Base-by-base conservation (phyloP, 164 flowering plant genomes). In the Paratinospora sagittata region DNA sequence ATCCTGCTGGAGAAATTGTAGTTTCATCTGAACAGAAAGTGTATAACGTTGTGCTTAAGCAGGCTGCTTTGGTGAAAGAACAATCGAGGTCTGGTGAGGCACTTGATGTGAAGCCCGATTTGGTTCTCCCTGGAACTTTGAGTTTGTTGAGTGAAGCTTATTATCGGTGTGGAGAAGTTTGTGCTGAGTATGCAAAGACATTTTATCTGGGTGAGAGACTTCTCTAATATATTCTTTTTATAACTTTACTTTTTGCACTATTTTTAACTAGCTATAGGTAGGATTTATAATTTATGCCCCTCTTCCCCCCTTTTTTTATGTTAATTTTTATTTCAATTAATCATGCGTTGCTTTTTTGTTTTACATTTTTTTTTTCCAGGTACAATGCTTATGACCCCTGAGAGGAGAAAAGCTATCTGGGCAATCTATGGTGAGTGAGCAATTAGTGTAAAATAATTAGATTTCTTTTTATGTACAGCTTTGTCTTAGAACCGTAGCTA, bases 181-280 rank as follows among this genome's bases (percentile, higher is more conserved):
- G 98, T 72, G 96, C 93, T 0, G 96, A 93, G 80, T 90, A 93
- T 83, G 96, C 98, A 36, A 93, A 93, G 81, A 93, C 98, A 43
- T 93, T 93, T 82, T 93, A 90, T 76, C 75, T 93, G 79, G 98
- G 98, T 92, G 72, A 73, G 86, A n/a, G n/a, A 58, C 55, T 75
- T 74, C 77, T 52, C 3, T 14, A 3, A 19, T 39, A 8, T 39
- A 11, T 39, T 39, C 0, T 39, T n/a, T n/a, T n/a, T n/a, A 7
- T 39, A n/a, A n/a, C n/a, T n/a, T n/a, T 1, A 39, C 10, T 39
- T 65, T 12, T 36, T 37, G 8, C 49, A 36, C 19, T 3, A 33
- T 62, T 41, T 67, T 47, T 65, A 34, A 66, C 16, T 33, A 1
- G 17, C 19, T 4, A 3, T 30, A 3, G 6, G 6, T 0, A 52